Conservation (phyloP, 768 basidiomycete genomes). For the Pulveroboletus frians region DNA sequence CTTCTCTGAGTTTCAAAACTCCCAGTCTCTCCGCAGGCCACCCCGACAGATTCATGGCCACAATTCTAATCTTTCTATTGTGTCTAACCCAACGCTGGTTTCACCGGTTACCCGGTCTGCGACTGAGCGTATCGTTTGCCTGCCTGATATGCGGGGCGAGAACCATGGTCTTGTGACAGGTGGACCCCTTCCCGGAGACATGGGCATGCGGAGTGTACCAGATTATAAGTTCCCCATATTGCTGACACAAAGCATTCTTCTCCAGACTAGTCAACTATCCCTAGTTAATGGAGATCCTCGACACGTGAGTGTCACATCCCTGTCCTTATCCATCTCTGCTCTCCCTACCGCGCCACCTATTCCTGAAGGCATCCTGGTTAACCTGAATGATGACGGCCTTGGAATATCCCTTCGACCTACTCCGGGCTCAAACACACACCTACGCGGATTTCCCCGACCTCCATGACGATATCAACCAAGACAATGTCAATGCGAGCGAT, state of each 20-base stretch:
- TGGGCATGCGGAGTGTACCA: slow-evolving; percentile 30
- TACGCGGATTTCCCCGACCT: slow-evolving; percentile 23
- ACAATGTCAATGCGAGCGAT: slow-evolving; percentile 26
- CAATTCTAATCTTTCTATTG: slow-evolving; percentile 23
- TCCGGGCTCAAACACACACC: slow-evolving; percentile 10
- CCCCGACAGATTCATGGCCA: too few relatives aligned
- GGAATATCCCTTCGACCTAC: slow-evolving; percentile 14
- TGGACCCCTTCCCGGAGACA: slow-evolving; percentile 29
- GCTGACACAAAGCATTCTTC: too few relatives aligned
- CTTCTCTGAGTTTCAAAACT: slow-evolving; percentile 14
- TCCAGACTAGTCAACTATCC: slow-evolving; percentile 19
- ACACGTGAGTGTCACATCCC: slow-evolving; percentile 18
- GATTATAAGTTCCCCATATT: too few relatives aligned
- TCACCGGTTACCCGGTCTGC: slow-evolving; percentile 28
- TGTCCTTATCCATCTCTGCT: slow-evolving; percentile 13
- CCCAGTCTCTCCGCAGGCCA: slow-evolving; percentile 21
- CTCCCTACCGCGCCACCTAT: slow-evolving; percentile 32
- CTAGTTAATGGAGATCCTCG: slow-evolving; percentile 33
- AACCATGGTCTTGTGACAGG: slow-evolving; percentile 26
- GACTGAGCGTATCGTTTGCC: slow-evolving; percentile 30
- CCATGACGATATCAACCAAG: slow-evolving; percentile 14
- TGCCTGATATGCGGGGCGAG: slow-evolving; percentile 25
- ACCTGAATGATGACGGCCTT: slow-evolving; percentile 44
- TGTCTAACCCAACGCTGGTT: slow-evolving; percentile 14
- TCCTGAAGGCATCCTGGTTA: slow-evolving; percentile 51